Base-by-base conservation (phyloP, 495 filamentous ascomycete genomes). In the Podospora australis region DNA sequence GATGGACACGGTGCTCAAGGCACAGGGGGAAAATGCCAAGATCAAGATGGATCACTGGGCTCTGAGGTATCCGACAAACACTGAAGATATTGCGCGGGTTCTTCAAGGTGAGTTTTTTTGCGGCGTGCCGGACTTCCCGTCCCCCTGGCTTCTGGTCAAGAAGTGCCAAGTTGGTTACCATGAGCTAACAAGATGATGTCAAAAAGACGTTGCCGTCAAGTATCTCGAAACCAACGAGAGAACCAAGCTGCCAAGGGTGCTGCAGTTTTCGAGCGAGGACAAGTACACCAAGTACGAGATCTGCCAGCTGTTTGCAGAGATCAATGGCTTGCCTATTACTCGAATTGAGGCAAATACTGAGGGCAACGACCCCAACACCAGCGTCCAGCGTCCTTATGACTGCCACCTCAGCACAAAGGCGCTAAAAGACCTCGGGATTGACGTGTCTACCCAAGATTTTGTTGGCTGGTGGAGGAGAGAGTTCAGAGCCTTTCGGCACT, bases 201-300 rank as follows among this genome's bases (percentile, higher is more conserved):
- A 4, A 16, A 8, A 19, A 78, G 76, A 79, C 44, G 70, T 94
- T 21, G 81, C 84, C 16, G 75, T 71, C 42, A 81, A 82, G 59
- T 90, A 89, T 56, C 67, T 86, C 29, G 55, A 60, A 5, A 61
- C 65, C 0, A 52, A 60, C 7, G 70, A 77, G 23, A 54, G 64
- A 34, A 55, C 66, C 2, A 50, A 53, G 11, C 64, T 95, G 45
- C 89, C 90, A 1, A 75, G 65, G 41, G 79, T 90, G 44, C 72
- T 96, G 13, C 90, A 96, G 50, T 95, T 96, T 72, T 85, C 84
- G 2, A 85, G 86, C 20, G 90, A 96, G 67, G 87, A 92, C 52
- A 76, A 76, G 51, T 85, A 82, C 69, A 96, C 90, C 38, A 96
- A 96, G 71, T 96, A 90, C 60, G 81, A 90, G 65, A 95, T 96